These are phyloP conservation scores for Stagonosporopsis tanaceti DNA, from an alignment of 2,329 filamentous ascomycete species.

Conservation along the genomic window DNA sequence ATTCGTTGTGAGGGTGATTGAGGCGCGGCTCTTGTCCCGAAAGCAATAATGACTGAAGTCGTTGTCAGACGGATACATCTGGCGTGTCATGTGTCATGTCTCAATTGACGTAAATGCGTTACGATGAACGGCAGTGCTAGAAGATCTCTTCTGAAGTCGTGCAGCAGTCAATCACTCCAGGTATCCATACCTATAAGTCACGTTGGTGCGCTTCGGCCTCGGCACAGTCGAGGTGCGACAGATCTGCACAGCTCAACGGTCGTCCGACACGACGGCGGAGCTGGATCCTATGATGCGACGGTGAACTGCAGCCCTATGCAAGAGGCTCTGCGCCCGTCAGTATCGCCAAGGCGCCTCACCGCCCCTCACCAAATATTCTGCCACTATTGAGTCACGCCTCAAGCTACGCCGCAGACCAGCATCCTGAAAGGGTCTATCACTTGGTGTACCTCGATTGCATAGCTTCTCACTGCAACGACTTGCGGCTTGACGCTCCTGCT, in stretches of 20 bases:
- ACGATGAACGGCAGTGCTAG: slow-evolving; percentile 72
- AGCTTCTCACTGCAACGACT: background rate
- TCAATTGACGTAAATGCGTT: slow-evolving; percentile 42
- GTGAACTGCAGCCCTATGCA: background rate
- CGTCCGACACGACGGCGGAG: background rate
- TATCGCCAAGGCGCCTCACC: background rate
- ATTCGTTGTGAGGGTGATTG: slow-evolving; percentile 10
- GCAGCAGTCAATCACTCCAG: slow-evolving; percentile 51
- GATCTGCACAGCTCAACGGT: slow-evolving; percentile 3
- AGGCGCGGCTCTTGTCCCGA: slow-evolving; percentile 12
- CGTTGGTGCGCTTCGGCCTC: background rate
- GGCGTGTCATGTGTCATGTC: slow-evolving; percentile 18
- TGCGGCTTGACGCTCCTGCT: background rate
- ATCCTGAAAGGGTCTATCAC: background rate
- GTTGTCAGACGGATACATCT: background rate
- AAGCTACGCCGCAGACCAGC: slow-evolving; percentile 13
- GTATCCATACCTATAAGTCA: slow-evolving; percentile 79
- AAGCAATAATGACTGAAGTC: background rate
- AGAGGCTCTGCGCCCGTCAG: background rate
- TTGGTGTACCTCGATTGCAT: slow-evolving; percentile 7
- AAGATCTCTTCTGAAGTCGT: background rate
- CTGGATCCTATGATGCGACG: background rate
- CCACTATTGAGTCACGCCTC: slow-evolving; percentile 19
- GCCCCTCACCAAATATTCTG: slow-evolving; percentile 11
- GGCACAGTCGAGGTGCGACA: background rate